Evolutionary conservation across 176 grass and related monocot species (phyloP).

Genomic region (Hordeum vulgare): MorexV3_pseudomolecules_assembly NC_058519.1:599506893-599507392

Average conservation of each 20-base stretch:
- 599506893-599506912: constrained; percentile 56
- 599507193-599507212: not conserved
- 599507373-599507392: not conserved
- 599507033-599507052: constrained; percentile 38
- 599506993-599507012: constrained; percentile 71
- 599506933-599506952: constrained; percentile 46
- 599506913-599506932: constrained; percentile 61
- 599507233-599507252: not conserved
- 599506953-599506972: constrained; percentile 70
- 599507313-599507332: not conserved
- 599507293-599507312: not conserved
- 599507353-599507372: not conserved
- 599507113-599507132: not conserved
- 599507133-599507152: not conserved
- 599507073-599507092: not conserved
- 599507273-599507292: not conserved
- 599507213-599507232: not conserved
- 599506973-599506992: constrained; percentile 58
- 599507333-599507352: not conserved
- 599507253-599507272: not conserved
- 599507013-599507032: constrained; percentile 27
- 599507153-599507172: not conserved
- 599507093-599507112: not conserved
- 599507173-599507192: not conserved
- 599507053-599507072: not conserved